Evolutionary conservation across 768 basidiomycete genomes (phyloP).

Genomic region (Trametes gibbosa): DNA sequence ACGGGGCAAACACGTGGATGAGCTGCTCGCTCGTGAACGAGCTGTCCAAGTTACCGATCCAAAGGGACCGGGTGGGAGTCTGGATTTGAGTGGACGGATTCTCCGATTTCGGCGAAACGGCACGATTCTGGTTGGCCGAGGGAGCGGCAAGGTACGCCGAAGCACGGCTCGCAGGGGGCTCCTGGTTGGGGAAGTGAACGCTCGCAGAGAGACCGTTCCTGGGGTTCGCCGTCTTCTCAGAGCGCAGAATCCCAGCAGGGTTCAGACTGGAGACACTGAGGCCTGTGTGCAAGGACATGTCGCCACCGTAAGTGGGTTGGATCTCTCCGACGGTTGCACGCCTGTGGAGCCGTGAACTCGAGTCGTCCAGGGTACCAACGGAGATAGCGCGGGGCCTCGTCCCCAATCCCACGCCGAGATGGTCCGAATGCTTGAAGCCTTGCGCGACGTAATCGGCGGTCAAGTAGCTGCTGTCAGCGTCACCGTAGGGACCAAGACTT

Average conservation of each 20-base stretch:
- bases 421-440: conserved; percentile 73
- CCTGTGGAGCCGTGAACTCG: conserved; percentile 66
- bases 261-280: conserved; percentile 22
- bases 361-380: conserved; percentile 84
- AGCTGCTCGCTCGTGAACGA: conserved; percentile 93
- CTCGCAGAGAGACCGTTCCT: conserved; percentile 45
- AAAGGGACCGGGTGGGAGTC: conserved; percentile 91
- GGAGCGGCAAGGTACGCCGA: conserved; percentile 69
- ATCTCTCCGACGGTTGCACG: conserved; percentile 60
- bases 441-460: conserved; percentile 64
- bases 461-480: conserved; percentile 51
- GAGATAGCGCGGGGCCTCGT: conserved; percentile 80
- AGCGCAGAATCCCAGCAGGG: conserved; percentile 53
- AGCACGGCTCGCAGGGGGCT: conserved; percentile 50
- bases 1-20: conserved; percentile 92
- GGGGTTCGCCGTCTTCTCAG: conserved; percentile 48
- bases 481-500: conserved; percentile 58
- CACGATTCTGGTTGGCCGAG: conserved; percentile 57
- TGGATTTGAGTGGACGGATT: conserved; percentile 72
- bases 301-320: conserved; percentile 50
- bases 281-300: conserved; percentile 43
- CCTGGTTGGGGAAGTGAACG: conserved; percentile 71
- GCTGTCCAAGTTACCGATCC: conserved; percentile 98
- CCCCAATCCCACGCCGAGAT: conserved; percentile 46
- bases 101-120: conserved; percentile 83